A percentile compares a stretch with the other conserved stretches of the same genome.
phyloP scores from a whole-genome alignment of 805 yeast species.

The Schwanniomyces vanrijiae region DNA sequence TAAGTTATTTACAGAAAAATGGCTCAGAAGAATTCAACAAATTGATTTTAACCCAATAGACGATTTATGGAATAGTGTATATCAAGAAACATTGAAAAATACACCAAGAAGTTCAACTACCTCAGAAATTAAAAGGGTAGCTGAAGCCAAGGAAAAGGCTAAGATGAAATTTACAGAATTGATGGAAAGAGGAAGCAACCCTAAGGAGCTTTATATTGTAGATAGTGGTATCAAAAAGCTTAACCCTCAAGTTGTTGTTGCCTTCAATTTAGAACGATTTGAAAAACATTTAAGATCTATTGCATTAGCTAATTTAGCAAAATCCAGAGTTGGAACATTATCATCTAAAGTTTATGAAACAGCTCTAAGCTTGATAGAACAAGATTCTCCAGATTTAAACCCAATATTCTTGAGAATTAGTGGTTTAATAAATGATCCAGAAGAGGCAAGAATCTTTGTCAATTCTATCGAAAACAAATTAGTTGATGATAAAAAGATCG shows the following conservation, averaged over 20 bases:
- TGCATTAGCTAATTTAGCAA: constrained; percentile 62
- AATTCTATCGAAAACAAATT: constrained; percentile 31
- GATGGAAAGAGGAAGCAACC: constrained; percentile 27
- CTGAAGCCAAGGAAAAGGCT: constrained; percentile 63
- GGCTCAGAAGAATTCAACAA: constrained; percentile 33
- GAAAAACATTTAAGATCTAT: constrained; percentile 64
- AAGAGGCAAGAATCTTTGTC: constrained; percentile 26
- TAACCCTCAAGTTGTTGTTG: constrained; percentile 50
- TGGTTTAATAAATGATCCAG: constrained; percentile 54
- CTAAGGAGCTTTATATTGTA: constrained; percentile 23
- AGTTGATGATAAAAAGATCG: constrained; percentile 36
- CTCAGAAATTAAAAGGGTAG: constrained; percentile 42
- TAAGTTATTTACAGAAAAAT: constrained; percentile 32
- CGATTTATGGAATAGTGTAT: constrained; percentile 39
- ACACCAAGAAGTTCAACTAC: constrained; percentile 37
- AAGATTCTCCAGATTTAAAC: constrained; percentile 42
- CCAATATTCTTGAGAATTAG: constrained; percentile 44
- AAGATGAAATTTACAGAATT: constrained; percentile 34
- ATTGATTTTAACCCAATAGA: constrained; percentile 34
- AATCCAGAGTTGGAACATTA: constrained; percentile 67
- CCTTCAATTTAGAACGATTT: constrained; percentile 65
- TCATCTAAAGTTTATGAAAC: constrained; percentile 63
- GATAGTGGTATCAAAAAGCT: constrained; percentile 43
- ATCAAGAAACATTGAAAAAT: constrained; percentile 32
- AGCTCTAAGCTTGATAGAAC: constrained; percentile 60